Evolutionary conservation across 495 filamentous ascomycete species (phyloP), one percentile per base, ranked within the genome.

Genomic region (Filosporella fistucella): DNA sequence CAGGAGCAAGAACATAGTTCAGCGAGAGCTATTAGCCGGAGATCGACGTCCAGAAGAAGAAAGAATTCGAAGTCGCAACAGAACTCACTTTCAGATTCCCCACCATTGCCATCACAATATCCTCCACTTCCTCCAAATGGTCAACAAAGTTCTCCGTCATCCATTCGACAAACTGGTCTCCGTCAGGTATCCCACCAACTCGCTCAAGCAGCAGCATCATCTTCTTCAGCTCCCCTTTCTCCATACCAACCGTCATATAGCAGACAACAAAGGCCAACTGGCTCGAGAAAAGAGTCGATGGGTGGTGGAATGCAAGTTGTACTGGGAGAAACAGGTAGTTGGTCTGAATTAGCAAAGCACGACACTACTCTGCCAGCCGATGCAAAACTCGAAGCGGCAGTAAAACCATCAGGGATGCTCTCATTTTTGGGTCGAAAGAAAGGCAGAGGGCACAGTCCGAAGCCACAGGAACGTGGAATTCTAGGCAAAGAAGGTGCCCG

Each of bases 401-500:
- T 74, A 16, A 66, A 61, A 29, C 67, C 56, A 11, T 66, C 66
- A 22, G 81, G 79, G 25, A 90, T 97, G 78, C 80, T 98, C 37
- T 87, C 89, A 2, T 93, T 98, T 63, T 71, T 96, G 45, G 83
- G 74, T 29, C 74, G 91, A 47, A 94, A 93, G 71, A 95, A 87
- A 72, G 90, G 90, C 4, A 75, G 93, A 32, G 89, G 89, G 39
- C 79, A 86, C 59, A 96, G 91, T 60, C 93, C 93, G 8, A 96
- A 95, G 66, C 91, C 91, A 34, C 89, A 88, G 63, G 93, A 98
- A 62, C 74, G 88, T 14, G 93, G 93, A 40, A 91, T 98, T 37
- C 62, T 98, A 51, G 94, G 93, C 44, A 96, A 96, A 60, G 93
- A 98, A 60, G 93, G 93, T 6, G 90, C 93, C 16, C 76, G 93